phyloP scores from a whole-genome alignment of 257 asterid species.

The Solanum sparsipilum region DNA sequence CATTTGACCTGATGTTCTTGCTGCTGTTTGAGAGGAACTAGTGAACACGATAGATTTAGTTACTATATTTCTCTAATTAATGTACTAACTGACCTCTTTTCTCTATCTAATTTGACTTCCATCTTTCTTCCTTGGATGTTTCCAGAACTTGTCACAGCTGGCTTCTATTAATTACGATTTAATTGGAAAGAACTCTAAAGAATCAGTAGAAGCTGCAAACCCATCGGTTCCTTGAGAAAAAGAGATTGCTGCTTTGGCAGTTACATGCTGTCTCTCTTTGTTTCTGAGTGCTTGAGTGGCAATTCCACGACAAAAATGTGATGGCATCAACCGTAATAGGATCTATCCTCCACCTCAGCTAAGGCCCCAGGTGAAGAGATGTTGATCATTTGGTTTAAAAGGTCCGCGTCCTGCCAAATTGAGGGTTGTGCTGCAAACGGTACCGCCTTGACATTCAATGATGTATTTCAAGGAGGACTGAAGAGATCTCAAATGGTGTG shows the following conservation, averaged over 20 bases:
- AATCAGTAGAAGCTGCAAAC: constrained; percentile 29
- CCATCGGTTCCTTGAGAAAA: constrained; percentile 12
- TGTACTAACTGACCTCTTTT: neutral
- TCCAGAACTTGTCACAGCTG: constrained; percentile 78
- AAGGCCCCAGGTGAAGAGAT: neutral
- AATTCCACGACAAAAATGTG: neutral
- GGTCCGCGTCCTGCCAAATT: neutral
- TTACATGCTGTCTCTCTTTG: neutral
- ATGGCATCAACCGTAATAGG: neutral
- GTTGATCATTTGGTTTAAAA: neutral
- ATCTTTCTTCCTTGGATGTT: neutral
- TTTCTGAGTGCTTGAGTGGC: neutral
- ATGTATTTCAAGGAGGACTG: neutral
- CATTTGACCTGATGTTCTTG: neutral
- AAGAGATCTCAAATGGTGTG: neutral
- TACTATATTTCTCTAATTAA: neutral
- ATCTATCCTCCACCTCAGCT: neutral
- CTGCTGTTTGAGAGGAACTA: neutral
- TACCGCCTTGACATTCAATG: neutral
- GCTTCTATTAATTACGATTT: constrained; percentile 84
- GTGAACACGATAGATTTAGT: neutral
- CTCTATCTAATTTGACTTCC: neutral
- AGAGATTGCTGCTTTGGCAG: neutral
- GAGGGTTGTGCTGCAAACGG: neutral
- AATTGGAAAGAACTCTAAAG: constrained; percentile 47